Conservation (phyloP, 108 stramenopile species). For the Pseudonitzschia multiseries region DNA sequence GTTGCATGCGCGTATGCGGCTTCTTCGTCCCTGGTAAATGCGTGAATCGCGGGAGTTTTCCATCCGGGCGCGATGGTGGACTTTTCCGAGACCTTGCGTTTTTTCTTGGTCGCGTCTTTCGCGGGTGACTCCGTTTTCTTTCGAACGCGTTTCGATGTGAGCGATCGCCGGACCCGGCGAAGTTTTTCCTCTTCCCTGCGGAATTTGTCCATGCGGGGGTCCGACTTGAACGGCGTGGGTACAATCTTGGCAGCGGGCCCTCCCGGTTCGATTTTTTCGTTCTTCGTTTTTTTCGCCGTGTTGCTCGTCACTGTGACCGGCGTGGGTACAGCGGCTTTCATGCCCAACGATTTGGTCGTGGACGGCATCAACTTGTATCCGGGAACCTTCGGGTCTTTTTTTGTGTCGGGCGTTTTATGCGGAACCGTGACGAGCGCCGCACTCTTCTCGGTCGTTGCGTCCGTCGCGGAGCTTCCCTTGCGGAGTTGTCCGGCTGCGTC, state of each 20-base stretch:
- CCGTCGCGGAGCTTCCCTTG: not conserved
- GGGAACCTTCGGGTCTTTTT: not conserved
- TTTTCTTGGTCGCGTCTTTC: conserved; percentile 25
- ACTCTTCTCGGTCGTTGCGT: not conserved
- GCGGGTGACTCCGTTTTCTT: conserved; percentile 17
- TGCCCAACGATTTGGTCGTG: not conserved
- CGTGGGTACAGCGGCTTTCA: no score
- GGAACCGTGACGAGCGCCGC: not conserved
- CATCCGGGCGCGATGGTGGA: conserved; percentile 17
- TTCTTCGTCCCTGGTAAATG: conserved; percentile 23
- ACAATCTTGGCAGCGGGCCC: not conserved
- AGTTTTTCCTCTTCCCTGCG: conserved; percentile 33
- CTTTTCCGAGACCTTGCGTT: conserved; percentile 29
- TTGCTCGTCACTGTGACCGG: not conserved
- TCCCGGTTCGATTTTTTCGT: no score
- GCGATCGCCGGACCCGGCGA: conserved; percentile 25
- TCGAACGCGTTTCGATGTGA: conserved; percentile 22
- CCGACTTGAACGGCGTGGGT: conserved; percentile 11
- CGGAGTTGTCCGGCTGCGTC: not conserved
- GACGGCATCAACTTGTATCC: not conserved
- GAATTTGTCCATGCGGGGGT: conserved; percentile 24
- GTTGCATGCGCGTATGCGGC: conserved; percentile 21
- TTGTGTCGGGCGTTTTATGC: not conserved
- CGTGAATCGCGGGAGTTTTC: conserved; percentile 7
- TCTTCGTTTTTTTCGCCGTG: not conserved